phyloP scores from a whole-genome alignment of 164 flowering plant genomes.

The Annona cherimola region DNA sequence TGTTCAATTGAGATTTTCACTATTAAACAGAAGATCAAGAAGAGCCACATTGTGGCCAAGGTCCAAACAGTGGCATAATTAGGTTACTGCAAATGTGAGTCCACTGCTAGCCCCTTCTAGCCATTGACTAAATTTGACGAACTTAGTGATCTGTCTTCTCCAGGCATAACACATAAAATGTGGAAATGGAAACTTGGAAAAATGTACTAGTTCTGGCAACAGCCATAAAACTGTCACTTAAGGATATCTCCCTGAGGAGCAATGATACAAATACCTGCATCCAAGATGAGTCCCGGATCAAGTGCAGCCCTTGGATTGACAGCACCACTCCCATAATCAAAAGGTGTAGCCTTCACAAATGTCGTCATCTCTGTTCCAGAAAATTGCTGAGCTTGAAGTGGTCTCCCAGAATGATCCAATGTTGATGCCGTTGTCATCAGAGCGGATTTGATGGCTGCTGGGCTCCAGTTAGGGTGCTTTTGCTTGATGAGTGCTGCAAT shows the following conservation, averaged over 20 bases:
- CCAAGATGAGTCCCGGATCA: slow-evolving; percentile 91
- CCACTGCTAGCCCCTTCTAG: too few relatives aligned
- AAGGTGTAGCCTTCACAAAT: slow-evolving; percentile 76
- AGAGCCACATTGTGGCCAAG: neutral
- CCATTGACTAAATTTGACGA: too few relatives aligned
- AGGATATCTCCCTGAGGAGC: neutral
- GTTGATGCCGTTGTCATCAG: slow-evolving; percentile 87
- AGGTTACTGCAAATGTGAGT: too few relatives aligned
- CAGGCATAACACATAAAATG: too few relatives aligned
- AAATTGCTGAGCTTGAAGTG: slow-evolving; percentile 86
- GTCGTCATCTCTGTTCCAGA: slow-evolving; percentile 64
- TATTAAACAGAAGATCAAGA: neutral
- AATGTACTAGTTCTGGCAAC: neutral
- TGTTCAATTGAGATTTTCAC: slow-evolving; percentile 15
- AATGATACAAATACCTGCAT: slow-evolving; percentile 58
- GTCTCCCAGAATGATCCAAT: slow-evolving; percentile 69
- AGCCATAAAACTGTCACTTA: neutral
- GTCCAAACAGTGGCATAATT: too few relatives aligned
- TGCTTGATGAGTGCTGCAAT: slow-evolving; percentile 96
- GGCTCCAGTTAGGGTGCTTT: slow-evolving; percentile 90
- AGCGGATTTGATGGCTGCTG: slow-evolving; percentile 92
- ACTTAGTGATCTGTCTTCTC: too few relatives aligned
- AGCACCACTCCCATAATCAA: slow-evolving; percentile 96
- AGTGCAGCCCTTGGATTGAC: slow-evolving; percentile 89
- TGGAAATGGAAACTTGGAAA: too few relatives aligned